A percentile compares a stretch with the other conserved stretches of the same genome.
phyloP scores from a whole-genome alignment of 352 stramenopile species.

The Thalassiosira allenii region DNA sequence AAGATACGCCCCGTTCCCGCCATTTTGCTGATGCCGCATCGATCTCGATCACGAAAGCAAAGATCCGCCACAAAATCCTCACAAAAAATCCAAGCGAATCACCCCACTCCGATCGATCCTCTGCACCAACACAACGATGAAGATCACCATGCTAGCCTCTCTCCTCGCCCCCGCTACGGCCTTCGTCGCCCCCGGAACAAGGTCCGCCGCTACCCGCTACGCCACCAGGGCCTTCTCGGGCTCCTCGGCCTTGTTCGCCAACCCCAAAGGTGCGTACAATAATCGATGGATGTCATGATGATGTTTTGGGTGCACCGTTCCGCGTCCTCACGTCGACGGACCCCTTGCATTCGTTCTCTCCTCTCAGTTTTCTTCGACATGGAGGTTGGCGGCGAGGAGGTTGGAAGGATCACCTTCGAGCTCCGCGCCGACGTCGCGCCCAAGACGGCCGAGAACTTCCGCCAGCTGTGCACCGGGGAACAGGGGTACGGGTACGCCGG shows the following conservation, averaged over 20 bases:
- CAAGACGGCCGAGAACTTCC: slow-evolving; percentile 98
- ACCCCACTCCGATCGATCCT: no score
- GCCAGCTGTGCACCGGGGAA: slow-evolving; percentile 97
- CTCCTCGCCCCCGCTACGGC: slow-evolving; percentile 63
- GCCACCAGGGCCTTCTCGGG: slow-evolving; percentile 54
- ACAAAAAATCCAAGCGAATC: slow-evolving; percentile 1
- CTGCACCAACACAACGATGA: slow-evolving; percentile 66
- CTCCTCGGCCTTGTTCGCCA: slow-evolving; percentile 44
- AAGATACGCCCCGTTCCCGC: no score
- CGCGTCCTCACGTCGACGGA: no score
- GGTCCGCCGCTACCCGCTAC: slow-evolving; percentile 23
- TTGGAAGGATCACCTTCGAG: slow-evolving; percentile 97
- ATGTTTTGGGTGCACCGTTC: no score
- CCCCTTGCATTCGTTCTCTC: no score
- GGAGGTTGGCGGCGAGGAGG: slow-evolving; percentile 90
- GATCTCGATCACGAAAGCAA: no score
- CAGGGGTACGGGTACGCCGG: slow-evolving; percentile 98
- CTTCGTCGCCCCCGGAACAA: slow-evolving; percentile 32
- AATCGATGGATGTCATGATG: neutral
- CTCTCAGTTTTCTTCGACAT: slow-evolving; percentile 97
- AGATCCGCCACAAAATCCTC: no score
- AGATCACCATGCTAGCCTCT: slow-evolving; percentile 65
- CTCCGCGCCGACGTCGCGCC: slow-evolving; percentile 96
- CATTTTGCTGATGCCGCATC: no score
- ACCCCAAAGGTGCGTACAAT: slow-evolving; percentile 53